These are phyloP conservation scores for Volvox reticuliferus DNA, from an alignment of 139 green algal genomes.

Conservation along the genomic window DNA sequence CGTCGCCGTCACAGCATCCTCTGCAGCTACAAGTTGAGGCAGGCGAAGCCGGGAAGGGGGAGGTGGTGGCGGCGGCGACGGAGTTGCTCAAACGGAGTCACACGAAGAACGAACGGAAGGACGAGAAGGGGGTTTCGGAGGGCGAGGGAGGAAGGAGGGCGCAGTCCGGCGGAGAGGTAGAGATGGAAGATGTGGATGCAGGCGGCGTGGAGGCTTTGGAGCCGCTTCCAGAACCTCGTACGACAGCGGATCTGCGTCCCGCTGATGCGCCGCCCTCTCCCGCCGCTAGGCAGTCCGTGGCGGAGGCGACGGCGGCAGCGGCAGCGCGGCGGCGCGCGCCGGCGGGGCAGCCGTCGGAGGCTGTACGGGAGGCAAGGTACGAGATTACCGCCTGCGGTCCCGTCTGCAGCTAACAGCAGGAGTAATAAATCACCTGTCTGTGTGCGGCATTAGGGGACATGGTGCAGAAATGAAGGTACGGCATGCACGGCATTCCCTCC, in stretches of 20 bases:
- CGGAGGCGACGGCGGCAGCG: conserved; percentile 3
- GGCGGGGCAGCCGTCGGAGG: not conserved
- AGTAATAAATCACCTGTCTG: too few relatives aligned
- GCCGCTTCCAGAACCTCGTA: not conserved
- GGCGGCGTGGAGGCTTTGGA: not conserved
- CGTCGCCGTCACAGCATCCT: not conserved
- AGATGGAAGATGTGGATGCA: not conserved
- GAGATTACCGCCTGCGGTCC: not conserved
- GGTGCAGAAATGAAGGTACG: too few relatives aligned
- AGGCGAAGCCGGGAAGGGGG: not conserved
- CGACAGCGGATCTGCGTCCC: not conserved
- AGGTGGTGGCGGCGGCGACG: not conserved
- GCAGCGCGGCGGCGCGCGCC: conserved; percentile 14
- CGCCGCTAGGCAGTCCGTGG: not conserved
- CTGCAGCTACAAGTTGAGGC: not conserved
- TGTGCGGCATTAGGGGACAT: too few relatives aligned
- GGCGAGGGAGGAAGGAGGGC: not conserved
- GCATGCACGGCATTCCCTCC: too few relatives aligned
- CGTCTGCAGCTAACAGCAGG: too few relatives aligned
- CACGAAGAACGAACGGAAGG: not conserved
- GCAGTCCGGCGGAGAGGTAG: not conserved
- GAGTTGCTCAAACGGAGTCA: too few relatives aligned
- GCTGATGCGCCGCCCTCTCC: not conserved
- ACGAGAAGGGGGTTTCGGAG: not conserved
- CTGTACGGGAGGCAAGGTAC: conserved; percentile 12